Base-by-base conservation (phyloP, 2,329 filamentous ascomycete genomes). In the Chaetomium globosum region DNA sequence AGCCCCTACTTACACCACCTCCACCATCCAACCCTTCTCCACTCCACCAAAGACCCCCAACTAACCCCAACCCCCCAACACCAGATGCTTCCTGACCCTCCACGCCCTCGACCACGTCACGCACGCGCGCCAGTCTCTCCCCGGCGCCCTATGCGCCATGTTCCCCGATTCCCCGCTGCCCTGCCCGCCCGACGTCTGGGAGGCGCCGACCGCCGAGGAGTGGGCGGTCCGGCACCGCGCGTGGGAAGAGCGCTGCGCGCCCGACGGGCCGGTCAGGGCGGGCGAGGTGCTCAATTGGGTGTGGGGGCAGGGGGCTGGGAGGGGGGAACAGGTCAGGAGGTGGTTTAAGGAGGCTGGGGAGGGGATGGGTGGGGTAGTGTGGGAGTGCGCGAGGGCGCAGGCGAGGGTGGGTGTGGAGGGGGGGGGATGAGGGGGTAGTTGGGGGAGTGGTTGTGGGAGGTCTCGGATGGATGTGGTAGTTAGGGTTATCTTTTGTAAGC, bases 51-150 rank as follows among this genome's bases (percentile, higher is more conserved):
- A 26, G 16, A 21, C 31, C 39, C 16, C 13, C 13, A 12, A 6
- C 46, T 48, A 21, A 21, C 46, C 2, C 9, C 46, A 2, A 48
- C n/a, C 46, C 8, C 43, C 4, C 9, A 26, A 52, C 10, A 33
- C 30, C 46, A 49, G 30, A 51, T 59, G 3, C 21, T 59, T 59
- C 57, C 23, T 51, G 12, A 7, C 12, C n/a, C 31, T 52, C 28
- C 46, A 51, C 30, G n/a, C 46, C 7, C 57, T 59, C 46, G 57
- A 59, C 30, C 36, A 59, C 57, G 46, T 52, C 46, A 19, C 57
- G 12, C 57, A 59, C 12, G 46, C 57, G 0, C 57, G 57, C 6
- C 46, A 52, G 5, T 26, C 46, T 10, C 30, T 12, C 21, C 57
- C 57, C 6, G 33, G 28, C 4, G 48, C 4, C 3, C 8, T 59